Percentiles rank a stretch among this genome's conserved stretches.
Evolutionary conservation across 371 early-diverging fungal genomes (phyloP).

Genomic region (Rhizomucor miehei): DNA sequence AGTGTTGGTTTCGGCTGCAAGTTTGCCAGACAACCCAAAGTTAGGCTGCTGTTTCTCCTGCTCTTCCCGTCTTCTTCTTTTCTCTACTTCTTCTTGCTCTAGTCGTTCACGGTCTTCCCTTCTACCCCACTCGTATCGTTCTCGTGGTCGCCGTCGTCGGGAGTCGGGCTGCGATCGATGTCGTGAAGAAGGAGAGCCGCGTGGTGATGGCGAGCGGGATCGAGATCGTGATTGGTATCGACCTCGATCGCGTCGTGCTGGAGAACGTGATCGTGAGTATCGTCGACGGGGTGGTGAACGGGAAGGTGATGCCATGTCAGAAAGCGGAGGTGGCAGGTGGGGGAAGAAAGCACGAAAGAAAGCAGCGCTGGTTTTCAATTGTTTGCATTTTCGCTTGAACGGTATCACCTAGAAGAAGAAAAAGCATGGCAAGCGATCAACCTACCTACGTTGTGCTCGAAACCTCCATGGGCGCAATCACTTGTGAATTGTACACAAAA

Average conservation of each 20-base stretch:
- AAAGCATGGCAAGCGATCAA: background rate
- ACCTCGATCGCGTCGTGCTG: constrained; percentile 2
- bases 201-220: constrained; percentile 20
- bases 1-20: constrained; percentile 83
- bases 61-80: constrained; percentile 11
- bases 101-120: constrained; percentile 12
- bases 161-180: background rate
- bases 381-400: background rate
- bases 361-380: background rate
- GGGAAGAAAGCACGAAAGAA: constrained; percentile 31
- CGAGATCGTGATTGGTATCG: constrained; percentile 5
- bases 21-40: constrained; percentile 80
- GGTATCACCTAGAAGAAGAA: background rate
- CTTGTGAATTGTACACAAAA: constrained; percentile 69
- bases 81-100: constrained; percentile 1
- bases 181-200: no score
- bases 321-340: constrained; percentile 27
- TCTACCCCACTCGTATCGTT: constrained; percentile 15
- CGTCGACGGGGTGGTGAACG: constrained; percentile 14
- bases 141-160: background rate
- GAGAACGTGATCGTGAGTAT: constrained; percentile 21
- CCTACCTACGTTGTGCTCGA: constrained; percentile 49
- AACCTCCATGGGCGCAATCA: constrained; percentile 66
- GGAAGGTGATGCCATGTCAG: constrained; percentile 10
- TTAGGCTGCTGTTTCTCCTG: constrained; percentile 31